Conservation (phyloP, 768 basidiomycete genomes). For the Clavulina sp. region DNA sequence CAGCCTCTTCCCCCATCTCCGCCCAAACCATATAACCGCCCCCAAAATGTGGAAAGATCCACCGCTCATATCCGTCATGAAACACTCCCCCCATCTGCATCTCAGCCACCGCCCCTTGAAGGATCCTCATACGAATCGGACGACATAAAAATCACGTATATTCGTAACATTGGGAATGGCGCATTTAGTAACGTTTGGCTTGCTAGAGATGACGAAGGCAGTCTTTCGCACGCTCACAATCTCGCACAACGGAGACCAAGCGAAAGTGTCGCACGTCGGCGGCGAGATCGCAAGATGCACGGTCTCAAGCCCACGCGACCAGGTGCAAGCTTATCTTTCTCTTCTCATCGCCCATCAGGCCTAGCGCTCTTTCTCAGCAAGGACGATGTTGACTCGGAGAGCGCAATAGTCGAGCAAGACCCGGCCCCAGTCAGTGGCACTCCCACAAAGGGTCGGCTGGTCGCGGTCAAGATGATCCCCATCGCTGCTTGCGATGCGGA, state of each 20-base stretch:
- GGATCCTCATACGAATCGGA: constrained; percentile 3
- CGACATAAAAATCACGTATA: constrained; percentile 20
- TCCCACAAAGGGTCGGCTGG: constrained; percentile 25
- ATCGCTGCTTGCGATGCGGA: constrained; percentile 31
- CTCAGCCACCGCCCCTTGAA: neutral
- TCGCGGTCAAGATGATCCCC: constrained; percentile 39
- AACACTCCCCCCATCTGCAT: neutral
- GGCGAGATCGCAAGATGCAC: constrained; percentile 9
- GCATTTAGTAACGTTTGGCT: constrained; percentile 66
- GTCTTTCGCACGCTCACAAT: constrained; percentile 3
- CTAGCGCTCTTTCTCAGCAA: neutral
- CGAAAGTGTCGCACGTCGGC: constrained; percentile 7
- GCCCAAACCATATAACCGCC: neutral
- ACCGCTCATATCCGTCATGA: neutral
- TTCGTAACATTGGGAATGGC: constrained; percentile 45
- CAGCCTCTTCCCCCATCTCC: constrained; percentile 4
- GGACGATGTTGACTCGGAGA: constrained; percentile 14
- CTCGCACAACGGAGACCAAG: constrained; percentile 2
- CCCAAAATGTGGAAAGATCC: neutral
- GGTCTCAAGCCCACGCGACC: constrained; percentile 7
- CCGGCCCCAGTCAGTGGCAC: constrained; percentile 6
- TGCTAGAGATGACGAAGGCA: constrained; percentile 29
- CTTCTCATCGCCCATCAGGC: neutral
- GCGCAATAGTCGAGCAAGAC: constrained; percentile 11
- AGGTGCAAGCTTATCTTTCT: neutral